These are phyloP conservation scores for Wickerhamiella occidentalis DNA, from an alignment of 805 yeast genomes.

Conservation along the genomic window DNA sequence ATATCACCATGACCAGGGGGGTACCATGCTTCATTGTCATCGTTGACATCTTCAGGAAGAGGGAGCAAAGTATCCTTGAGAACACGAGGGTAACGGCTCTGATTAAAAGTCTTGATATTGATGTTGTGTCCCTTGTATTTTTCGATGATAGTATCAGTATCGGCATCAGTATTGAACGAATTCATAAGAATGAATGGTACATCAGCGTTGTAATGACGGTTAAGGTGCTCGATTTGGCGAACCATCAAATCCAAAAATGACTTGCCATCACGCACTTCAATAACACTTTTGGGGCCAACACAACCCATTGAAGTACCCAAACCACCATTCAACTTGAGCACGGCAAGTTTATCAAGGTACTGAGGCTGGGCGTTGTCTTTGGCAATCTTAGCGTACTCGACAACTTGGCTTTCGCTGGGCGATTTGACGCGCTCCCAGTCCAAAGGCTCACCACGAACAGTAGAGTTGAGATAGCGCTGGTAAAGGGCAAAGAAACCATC, in stretches of 20 bases:
- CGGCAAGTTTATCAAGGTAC: constrained; percentile 75
- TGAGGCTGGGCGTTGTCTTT: constrained; percentile 25
- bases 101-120: constrained; percentile 90
- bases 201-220: constrained; percentile 78
- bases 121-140: constrained; percentile 95
- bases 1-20: constrained; percentile 99
- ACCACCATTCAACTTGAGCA: constrained; percentile 93
- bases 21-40: constrained; percentile 80
- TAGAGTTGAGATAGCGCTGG: constrained; percentile 82
- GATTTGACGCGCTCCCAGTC: constrained; percentile 96
- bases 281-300: constrained; percentile 96
- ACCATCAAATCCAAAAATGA: constrained; percentile 91
- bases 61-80: constrained; percentile 92
- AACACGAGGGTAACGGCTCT: constrained; percentile 94
- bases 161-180: constrained; percentile 94
- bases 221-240: constrained; percentile 91
- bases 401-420: constrained; percentile 81
- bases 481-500: constrained; percentile 87
- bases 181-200: constrained; percentile 96
- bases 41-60: constrained; percentile 68
- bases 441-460: constrained; percentile 70
- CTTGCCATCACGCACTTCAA: constrained; percentile 97
- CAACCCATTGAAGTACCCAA: constrained; percentile 99
- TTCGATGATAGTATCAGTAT: constrained; percentile 88
- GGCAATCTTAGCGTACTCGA: constrained; percentile 51